Percentiles rank a stretch among this genome's conserved stretches.
Evolutionary conservation across 2,329 filamentous ascomycete genomes (phyloP).

Genomic region (Colletotrichum higginsianum): DNA sequence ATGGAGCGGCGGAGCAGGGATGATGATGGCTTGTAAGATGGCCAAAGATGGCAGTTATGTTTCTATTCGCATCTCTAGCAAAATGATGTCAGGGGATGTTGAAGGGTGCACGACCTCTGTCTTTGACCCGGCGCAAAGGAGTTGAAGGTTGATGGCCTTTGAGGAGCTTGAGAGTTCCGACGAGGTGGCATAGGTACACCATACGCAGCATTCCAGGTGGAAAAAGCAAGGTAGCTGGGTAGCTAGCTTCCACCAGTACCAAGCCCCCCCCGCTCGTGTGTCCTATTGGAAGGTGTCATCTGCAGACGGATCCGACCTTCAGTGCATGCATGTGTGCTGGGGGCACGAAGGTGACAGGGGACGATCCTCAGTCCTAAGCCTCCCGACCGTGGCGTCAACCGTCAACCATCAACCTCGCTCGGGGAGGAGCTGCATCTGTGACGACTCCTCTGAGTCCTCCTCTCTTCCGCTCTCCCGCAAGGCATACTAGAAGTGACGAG

Average conservation of each 20-base stretch:
- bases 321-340: constrained; percentile 41
- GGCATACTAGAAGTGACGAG: too few species aligned
- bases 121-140: constrained; percentile 18
- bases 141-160: constrained; percentile 22
- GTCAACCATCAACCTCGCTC: neutral
- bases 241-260: too few species aligned
- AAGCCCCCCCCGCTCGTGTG: constrained; percentile 28
- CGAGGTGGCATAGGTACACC: constrained; percentile 17
- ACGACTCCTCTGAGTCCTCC: neutral
- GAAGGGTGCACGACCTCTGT: constrained; percentile 22
- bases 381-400: too few species aligned
- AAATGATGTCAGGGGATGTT: constrained; percentile 21
- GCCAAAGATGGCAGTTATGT: constrained; percentile 40
- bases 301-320: constrained; percentile 41
- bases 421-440: neutral
- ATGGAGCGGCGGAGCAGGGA: constrained; percentile 37
- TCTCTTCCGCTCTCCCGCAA: too few species aligned
- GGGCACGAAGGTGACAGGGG: constrained; percentile 27
- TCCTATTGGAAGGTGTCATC: constrained; percentile 43
- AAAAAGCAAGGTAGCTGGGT: constrained; percentile 20
- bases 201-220: constrained; percentile 14
- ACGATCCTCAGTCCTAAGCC: neutral
- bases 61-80: constrained; percentile 38
- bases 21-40: constrained; percentile 33
- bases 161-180: constrained; percentile 22